Percentiles rank a stretch among this genome's conserved stretches.
phyloP scores from a whole-genome alignment of 495 filamentous ascomycete species.

The Ramalina intermedia region DNA sequence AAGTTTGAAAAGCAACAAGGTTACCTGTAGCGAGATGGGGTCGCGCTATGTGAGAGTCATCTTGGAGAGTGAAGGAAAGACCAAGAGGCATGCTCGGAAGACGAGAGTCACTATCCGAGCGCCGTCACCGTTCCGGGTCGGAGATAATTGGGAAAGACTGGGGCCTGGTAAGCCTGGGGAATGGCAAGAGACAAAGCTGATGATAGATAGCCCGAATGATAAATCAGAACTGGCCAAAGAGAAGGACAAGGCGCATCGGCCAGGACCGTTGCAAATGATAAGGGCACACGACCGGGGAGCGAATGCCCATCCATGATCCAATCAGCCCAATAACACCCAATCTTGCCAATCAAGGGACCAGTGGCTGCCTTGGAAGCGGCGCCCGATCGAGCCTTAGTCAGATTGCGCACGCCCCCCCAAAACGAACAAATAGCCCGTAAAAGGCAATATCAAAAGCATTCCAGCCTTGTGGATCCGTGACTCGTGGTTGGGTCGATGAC shows the following conservation, averaged over 20 bases:
- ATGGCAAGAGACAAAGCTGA: too few species aligned
- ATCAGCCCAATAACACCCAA: too few species aligned
- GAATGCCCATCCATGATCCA: too few species aligned
- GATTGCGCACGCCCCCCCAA: too few species aligned
- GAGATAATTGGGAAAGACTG: not conserved
- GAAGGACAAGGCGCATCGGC: not conserved
- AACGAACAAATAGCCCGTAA: too few species aligned
- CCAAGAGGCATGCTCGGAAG: too few species aligned
- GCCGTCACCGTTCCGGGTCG: not conserved
- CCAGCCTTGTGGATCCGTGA: too few species aligned
- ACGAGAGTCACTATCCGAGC: not conserved
- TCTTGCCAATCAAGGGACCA: too few species aligned
- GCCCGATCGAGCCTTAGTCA: too few species aligned
- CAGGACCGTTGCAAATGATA: not conserved
- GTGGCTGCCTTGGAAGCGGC: too few species aligned
- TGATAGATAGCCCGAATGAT: not conserved
- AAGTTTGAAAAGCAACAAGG: not conserved
- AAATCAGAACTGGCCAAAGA: not conserved
- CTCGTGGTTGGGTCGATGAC: not conserved
- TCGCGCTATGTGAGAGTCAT: not conserved
- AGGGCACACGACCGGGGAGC: not conserved
- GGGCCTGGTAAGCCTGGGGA: not conserved
- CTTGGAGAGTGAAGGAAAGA: too few species aligned
- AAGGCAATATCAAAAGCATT: too few species aligned
- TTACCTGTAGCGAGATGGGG: not conserved